A percentile compares a stretch with the other conserved stretches of the same genome.
These are phyloP conservation scores for Phylloboletellus chloephorus DNA, from an alignment of 1,284 basidiomycete genomes.

Conservation along the genomic window DNA sequence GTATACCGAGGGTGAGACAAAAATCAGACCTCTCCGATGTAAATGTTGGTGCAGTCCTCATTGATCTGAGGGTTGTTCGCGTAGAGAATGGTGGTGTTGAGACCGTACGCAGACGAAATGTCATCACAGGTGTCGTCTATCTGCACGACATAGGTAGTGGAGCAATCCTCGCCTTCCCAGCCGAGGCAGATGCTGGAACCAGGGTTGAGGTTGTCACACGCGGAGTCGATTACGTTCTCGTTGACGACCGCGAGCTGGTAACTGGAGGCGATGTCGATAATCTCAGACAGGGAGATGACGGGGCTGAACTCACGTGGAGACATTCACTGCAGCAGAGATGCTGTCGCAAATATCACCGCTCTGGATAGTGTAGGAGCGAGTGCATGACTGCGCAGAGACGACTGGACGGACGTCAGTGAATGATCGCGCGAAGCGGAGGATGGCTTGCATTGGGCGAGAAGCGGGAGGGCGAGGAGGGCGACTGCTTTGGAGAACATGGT, in stretches of 20 bases:
- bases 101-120: slow-evolving; percentile 33
- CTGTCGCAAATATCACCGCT: slow-evolving; percentile 61
- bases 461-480: slow-evolving; percentile 39
- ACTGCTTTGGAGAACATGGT: slow-evolving; percentile 45
- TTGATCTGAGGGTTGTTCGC: slow-evolving; percentile 68
- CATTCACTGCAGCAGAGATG: slow-evolving; percentile 60
- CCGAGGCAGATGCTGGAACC: slow-evolving; percentile 50
- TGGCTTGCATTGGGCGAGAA: slow-evolving; percentile 41
- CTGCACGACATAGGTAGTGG: slow-evolving; percentile 44
- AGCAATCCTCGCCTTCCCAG: slow-evolving; percentile 43
- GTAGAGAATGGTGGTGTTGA: slow-evolving; percentile 50
- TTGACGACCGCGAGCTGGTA: slow-evolving; percentile 70
- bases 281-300: slow-evolving; percentile 2
- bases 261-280: slow-evolving; percentile 31
- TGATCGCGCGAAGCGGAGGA: slow-evolving; percentile 5
- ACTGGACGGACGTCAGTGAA: slow-evolving; percentile 26
- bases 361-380: slow-evolving; percentile 55
- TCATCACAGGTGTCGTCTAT: slow-evolving; percentile 47
- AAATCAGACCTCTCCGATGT: slow-evolving; percentile 53
- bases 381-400: slow-evolving; percentile 45
- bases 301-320: slow-evolving; percentile 50
- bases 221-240: slow-evolving; percentile 39
- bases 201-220: slow-evolving; percentile 54
- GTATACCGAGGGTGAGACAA: not conserved
- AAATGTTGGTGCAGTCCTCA: slow-evolving; percentile 53